Conservation (phyloP, 2,329 filamentous ascomycete species). For the Ascochyta viciae-villosae region DNA sequence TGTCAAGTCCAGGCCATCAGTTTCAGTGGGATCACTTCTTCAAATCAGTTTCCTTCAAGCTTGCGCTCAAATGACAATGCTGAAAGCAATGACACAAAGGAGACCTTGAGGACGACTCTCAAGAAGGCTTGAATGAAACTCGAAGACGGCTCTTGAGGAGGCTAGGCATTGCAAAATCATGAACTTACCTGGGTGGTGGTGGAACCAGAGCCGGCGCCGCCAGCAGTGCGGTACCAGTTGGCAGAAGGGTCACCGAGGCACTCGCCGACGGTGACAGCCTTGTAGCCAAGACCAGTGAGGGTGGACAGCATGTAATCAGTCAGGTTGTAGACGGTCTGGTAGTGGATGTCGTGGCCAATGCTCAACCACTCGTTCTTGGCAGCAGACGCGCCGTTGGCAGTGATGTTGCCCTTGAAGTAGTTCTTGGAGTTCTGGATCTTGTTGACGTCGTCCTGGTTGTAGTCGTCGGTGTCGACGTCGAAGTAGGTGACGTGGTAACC, state of each 20-base stretch:
- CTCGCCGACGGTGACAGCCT: slow-evolving; percentile 56
- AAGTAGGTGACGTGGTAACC: slow-evolving; percentile 68
- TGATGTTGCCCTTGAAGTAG: slow-evolving; percentile 59
- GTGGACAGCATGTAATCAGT: slow-evolving; percentile 55
- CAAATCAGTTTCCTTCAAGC: slow-evolving; percentile 19
- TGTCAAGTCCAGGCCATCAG: slow-evolving; percentile 12
- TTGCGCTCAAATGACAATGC: slow-evolving; percentile 24
- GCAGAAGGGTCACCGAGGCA: slow-evolving; percentile 54
- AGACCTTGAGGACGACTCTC: slow-evolving; percentile 12
- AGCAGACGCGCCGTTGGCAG: slow-evolving; percentile 32
- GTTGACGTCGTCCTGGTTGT: slow-evolving; percentile 60
- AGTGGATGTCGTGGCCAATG: slow-evolving; percentile 61
- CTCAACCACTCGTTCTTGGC: slow-evolving; percentile 54
- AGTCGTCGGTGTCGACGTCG: slow-evolving; percentile 68
- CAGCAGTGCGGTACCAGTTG: slow-evolving; percentile 58
- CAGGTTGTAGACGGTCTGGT: slow-evolving; percentile 54
- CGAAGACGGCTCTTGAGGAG: slow-evolving; percentile 13
- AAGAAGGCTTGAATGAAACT: slow-evolving; percentile 11
- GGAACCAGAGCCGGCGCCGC: slow-evolving; percentile 28
- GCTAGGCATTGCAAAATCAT: slow-evolving; percentile 7
- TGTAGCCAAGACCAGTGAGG: slow-evolving; percentile 50
- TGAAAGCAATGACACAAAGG: slow-evolving; percentile 16
- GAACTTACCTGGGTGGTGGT: slow-evolving; percentile 19
- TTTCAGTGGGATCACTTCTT: slow-evolving; percentile 15
- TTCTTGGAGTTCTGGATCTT: slow-evolving; percentile 62